Evolutionary conservation across 129 eudicot genomes (phyloP).

Genomic region (Flaveria trinervia): DNA sequence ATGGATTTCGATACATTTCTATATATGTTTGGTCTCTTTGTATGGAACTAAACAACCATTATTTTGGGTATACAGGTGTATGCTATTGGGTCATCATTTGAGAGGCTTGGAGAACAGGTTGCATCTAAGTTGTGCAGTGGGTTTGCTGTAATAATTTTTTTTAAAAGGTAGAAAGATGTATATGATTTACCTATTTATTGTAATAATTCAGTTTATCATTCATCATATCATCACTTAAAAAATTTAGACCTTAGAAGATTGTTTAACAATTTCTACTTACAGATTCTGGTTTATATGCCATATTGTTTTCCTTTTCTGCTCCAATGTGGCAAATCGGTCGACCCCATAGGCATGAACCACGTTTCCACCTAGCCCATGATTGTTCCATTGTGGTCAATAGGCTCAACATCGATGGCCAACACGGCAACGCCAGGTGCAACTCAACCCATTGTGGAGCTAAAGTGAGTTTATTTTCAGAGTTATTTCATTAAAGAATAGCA

Average conservation of each 20-base stretch:
- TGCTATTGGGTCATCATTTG: constrained; percentile 84
- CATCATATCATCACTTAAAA: constrained; percentile 18
- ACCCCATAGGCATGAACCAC: background rate
- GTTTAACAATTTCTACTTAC: background rate
- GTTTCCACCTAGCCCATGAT: background rate
- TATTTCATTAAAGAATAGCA: no score
- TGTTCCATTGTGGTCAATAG: no score
- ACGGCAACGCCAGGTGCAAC: no score
- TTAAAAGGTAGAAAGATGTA: constrained; percentile 48
- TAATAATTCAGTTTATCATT: constrained; percentile 23
- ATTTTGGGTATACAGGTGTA: constrained; percentile 59
- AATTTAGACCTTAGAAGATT: constrained; percentile 12
- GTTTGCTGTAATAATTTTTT: constrained; percentile 53
- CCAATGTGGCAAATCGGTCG: background rate
- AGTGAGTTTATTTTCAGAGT: no score
- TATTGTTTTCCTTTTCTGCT: background rate
- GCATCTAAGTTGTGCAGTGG: constrained; percentile 84
- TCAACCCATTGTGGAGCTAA: no score
- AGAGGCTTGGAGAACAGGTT: constrained; percentile 92
- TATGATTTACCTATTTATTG: constrained; percentile 37
- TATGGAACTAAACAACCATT: background rate
- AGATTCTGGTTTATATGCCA: background rate
- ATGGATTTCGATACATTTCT: background rate
- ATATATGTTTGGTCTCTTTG: background rate
- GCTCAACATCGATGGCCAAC: no score